Conservation (phyloP, 1,139 yeast genomes). For the Suhomyces atakaporum region DNA sequence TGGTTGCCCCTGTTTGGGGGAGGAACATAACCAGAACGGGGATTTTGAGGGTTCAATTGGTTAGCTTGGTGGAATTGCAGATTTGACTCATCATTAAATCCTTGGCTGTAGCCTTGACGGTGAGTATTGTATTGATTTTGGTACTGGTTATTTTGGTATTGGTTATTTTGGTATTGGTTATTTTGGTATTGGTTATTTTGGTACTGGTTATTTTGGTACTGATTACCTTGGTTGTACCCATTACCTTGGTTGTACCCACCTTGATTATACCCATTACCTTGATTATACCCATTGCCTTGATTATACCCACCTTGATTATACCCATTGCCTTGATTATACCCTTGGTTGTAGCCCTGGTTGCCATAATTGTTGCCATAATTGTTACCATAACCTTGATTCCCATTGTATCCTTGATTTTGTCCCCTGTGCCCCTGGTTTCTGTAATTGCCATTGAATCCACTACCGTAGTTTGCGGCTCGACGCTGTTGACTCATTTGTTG, state of each 20-base stretch:
- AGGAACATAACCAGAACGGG: neutral
- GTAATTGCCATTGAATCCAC: conserved; percentile 11
- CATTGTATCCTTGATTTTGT: conserved; percentile 12
- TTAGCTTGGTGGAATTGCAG: conserved; percentile 9
- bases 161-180: conserved; percentile 12
- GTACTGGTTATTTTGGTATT: too few relatives aligned
- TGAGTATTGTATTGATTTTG: conserved; percentile 7
- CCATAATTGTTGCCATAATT: too few relatives aligned
- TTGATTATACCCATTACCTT: conserved; percentile 8
- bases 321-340: conserved; percentile 12
- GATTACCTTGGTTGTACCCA: conserved; percentile 13
- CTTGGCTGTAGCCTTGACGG: conserved; percentile 6
- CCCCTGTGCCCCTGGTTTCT: conserved; percentile 7
- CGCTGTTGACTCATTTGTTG: conserved; percentile 13
- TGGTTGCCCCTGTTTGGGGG: conserved; percentile 1
- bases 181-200: conserved; percentile 10
- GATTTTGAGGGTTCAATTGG: conserved; percentile 1
- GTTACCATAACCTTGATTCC: conserved; percentile 7
- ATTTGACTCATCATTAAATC: conserved; percentile 9
- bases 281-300: conserved; percentile 13
- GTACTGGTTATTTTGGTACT: conserved; percentile 1
- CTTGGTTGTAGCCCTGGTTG: conserved; percentile 15
- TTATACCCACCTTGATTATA: too few relatives aligned
- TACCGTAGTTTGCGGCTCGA: conserved; percentile 11
- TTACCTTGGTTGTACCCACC: conserved; percentile 18